Evolutionary conservation across 306 rosid genomes (phyloP).

Genomic region (Vigna angularis): DNA sequence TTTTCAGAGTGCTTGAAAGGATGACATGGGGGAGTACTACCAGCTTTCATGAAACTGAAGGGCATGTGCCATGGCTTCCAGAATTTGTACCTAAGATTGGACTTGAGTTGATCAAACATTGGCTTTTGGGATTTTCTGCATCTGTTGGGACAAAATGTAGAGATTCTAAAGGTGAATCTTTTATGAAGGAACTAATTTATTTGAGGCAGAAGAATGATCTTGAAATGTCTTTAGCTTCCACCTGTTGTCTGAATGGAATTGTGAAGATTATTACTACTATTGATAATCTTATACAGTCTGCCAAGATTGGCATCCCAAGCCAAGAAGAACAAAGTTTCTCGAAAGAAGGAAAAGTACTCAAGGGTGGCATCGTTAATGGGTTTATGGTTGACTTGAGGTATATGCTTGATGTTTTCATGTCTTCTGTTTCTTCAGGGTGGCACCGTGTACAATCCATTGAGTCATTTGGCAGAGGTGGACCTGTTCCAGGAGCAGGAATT

Average conservation of each 20-base stretch:
- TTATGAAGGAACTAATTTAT: slow-evolving; percentile 63
- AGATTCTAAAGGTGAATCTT: slow-evolving; percentile 56
- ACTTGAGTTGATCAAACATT: slow-evolving; percentile 70
- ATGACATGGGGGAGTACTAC: slow-evolving; percentile 62
- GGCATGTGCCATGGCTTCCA: slow-evolving; percentile 86
- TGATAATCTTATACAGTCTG: slow-evolving; percentile 72
- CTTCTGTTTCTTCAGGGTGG: slow-evolving; percentile 70
- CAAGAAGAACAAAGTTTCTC: slow-evolving; percentile 58
- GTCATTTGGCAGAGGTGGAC: slow-evolving; percentile 93
- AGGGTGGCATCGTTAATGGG: slow-evolving; percentile 68
- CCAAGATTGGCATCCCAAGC: slow-evolving; percentile 56
- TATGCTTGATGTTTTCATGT: slow-evolving; percentile 57
- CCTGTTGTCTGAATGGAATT: slow-evolving; percentile 75
- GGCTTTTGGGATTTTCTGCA: slow-evolving; percentile 57
- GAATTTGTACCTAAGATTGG: slow-evolving; percentile 91
- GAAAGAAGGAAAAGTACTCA: slow-evolving; percentile 72
- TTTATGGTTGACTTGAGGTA: slow-evolving; percentile 63
- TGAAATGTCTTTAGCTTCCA: slow-evolving; percentile 82
- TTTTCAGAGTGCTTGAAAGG: slow-evolving; percentile 72
- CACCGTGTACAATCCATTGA: slow-evolving; percentile 64
- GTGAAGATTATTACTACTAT: slow-evolving; percentile 54
- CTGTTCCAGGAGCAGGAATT: slow-evolving; percentile 90
- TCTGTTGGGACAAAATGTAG: slow-evolving; percentile 44
- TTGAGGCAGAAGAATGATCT: slow-evolving; percentile 66
- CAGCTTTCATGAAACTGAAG: slow-evolving; percentile 49